Evolutionary conservation across 1,139 yeast species (phyloP), one percentile per base, ranked within the genome.

Genomic region (Taphrina confusa): DNA sequence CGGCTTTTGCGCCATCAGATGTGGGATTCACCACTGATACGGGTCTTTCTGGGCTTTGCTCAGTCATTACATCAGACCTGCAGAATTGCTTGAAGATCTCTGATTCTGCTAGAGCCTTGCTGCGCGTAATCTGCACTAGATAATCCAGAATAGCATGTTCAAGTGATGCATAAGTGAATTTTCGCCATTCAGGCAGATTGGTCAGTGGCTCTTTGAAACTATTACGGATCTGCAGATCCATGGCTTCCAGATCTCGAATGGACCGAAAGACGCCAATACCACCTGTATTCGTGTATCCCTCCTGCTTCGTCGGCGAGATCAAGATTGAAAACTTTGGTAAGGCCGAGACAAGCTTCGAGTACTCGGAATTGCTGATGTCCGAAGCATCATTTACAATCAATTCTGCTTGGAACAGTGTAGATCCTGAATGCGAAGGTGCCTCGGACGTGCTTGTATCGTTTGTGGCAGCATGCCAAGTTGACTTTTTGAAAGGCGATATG

Each of bases 371-470:
- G 14, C 33, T 28, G 9, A 30, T 46, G 31, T 54, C 58, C 16
- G 58, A 54, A 11, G 46, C 46, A 44, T 54, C 58, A 20, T 44
- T 42, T 11, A 54, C 58, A 20, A 46, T 34, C 36, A 54, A 16
- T 54, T 54, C 58, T 5, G 58, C 58, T 20, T 23, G 36, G 18
- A 33, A 47, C 16, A 47, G 23, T 16, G 23, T 47, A 8, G 52
- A 18, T 4, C 14, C n/a, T 16, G n/a, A 4, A 8, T 16, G 22
- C 42, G 18, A 6, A 18, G 25, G n/a, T 1, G 14, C 37, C 5
- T 34, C 6, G n/a, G n/a, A 9, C 25, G 23, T 12, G 12, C 9
- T 25, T 3, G 12, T 11, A 16, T 47, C 42, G 28, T 9, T 8
- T 6, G 22, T 18, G 11, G 8, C 1, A 4, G 40, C 14, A 16